Conservation (phyloP, 768 basidiomycete species). For the Mycena albidolilacea region DNA sequence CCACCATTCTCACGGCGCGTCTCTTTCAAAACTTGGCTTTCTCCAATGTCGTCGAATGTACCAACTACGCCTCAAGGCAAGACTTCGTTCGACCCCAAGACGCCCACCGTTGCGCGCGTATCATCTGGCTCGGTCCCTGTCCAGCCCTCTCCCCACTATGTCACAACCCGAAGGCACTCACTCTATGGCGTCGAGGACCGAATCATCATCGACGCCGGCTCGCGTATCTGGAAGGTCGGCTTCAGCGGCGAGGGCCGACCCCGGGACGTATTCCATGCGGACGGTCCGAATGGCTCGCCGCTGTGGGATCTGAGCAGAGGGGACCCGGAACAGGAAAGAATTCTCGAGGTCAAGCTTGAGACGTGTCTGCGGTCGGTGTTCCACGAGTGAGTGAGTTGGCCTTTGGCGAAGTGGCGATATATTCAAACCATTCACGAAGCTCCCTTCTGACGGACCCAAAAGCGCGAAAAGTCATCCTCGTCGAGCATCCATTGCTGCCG, state of each 20-base stretch:
- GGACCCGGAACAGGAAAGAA: slow-evolving; percentile 79
- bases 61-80: slow-evolving; percentile 60
- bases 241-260: slow-evolving; percentile 97
- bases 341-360: slow-evolving; percentile 81
- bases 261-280: slow-evolving; percentile 85
- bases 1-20: slow-evolving; percentile 7
- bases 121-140: slow-evolving; percentile 57
- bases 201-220: slow-evolving; percentile 95
- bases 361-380: slow-evolving; percentile 83
- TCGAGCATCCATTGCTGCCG: slow-evolving; percentile 92
- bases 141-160: slow-evolving; percentile 86
- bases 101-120: slow-evolving; percentile 71
- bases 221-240: slow-evolving; percentile 95
- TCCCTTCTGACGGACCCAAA: slow-evolving; percentile 95
- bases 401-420: slow-evolving; percentile 18
- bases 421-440: slow-evolving; percentile 59
- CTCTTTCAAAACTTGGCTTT: neutral
- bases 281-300: slow-evolving; percentile 55
- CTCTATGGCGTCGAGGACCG: slow-evolving; percentile 98
- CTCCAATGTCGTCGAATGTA: slow-evolving; percentile 44
- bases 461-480: slow-evolving; percentile 92
- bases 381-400: slow-evolving; percentile 86
- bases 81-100: slow-evolving; percentile 57
- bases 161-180: slow-evolving; percentile 90
- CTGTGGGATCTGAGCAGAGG: slow-evolving; percentile 78